Conservation (phyloP, 106 monocot species). For the Xerophyta viscosa region DNA sequence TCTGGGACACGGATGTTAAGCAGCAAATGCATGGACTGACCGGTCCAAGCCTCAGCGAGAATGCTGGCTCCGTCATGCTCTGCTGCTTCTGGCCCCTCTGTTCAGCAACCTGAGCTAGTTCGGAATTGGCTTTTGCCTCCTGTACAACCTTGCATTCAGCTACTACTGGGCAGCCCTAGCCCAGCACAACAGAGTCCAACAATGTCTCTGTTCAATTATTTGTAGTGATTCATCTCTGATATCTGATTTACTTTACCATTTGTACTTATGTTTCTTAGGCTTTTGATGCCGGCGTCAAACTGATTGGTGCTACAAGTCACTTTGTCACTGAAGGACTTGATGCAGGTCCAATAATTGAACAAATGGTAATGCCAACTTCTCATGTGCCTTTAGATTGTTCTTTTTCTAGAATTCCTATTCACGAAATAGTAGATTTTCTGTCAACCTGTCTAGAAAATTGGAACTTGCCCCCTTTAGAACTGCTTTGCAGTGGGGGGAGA, state of each 20-base stretch:
- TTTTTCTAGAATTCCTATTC: not conserved
- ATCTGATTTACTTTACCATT: not conserved
- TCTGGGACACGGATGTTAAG: too few species aligned
- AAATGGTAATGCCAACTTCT: constrained; percentile 50
- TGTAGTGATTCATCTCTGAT: not conserved
- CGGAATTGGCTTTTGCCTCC: too few species aligned
- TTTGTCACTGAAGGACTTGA: constrained; percentile 89
- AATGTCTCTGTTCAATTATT: too few species aligned
- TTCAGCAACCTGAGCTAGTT: too few species aligned
- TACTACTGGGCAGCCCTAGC: not conserved
- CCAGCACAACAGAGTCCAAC: not conserved
- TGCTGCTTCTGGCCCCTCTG: too few species aligned
- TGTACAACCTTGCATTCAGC: too few species aligned
- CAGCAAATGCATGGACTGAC: too few species aligned
- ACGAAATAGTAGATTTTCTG: not conserved
- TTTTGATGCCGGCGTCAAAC: constrained; percentile 88
- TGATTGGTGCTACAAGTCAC: constrained; percentile 92
- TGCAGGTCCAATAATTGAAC: constrained; percentile 89
- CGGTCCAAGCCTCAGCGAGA: too few species aligned
- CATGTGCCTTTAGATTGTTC: not conserved
- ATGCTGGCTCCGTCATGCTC: too few species aligned
- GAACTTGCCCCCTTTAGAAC: too few species aligned
- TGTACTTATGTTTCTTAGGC: constrained; percentile 46
- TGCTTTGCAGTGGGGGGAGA: too few species aligned
- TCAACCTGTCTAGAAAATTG: not conserved